These are phyloP conservation scores for Ceratocystis diversiconidia DNA, from an alignment of 2,329 filamentous ascomycete genomes.

Conservation along the genomic window DNA sequence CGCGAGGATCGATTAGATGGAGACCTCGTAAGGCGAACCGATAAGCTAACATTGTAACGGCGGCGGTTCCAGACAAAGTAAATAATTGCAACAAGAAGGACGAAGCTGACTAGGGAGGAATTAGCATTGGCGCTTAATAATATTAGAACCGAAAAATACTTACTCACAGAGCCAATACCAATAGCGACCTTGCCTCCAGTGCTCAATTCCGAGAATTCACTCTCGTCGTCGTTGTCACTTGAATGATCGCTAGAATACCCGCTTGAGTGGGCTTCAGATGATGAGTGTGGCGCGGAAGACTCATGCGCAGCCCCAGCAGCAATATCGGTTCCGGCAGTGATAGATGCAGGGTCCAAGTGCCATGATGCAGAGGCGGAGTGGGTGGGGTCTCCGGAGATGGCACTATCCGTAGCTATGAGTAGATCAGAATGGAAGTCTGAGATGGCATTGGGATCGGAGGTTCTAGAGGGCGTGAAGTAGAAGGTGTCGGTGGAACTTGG, in stretches of 20 bases:
- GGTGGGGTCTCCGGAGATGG: neutral
- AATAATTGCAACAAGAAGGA: neutral
- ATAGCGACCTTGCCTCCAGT: slow-evolving; percentile 9
- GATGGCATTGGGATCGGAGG: neutral
- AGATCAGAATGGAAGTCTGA: neutral
- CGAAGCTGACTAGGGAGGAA: neutral
- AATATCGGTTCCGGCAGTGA: neutral
- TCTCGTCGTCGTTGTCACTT: too few relatives aligned
- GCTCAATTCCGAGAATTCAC: neutral
- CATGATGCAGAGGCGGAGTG: neutral
- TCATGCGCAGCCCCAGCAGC: neutral
- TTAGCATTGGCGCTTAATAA: neutral
- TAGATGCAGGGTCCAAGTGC: neutral
- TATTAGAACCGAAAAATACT: neutral
- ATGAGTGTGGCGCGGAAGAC: neutral
- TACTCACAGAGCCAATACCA: slow-evolving; percentile 6
- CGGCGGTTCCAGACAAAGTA: slow-evolving; percentile 7
- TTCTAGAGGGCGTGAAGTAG: neutral
- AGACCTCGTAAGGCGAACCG: neutral
- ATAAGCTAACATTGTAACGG: neutral
- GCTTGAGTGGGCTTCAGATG: neutral
- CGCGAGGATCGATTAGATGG: neutral
- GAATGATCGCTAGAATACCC: neutral
- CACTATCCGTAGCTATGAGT: neutral
- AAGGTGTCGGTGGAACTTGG: neutral